Evolutionary conservation across 1,139 yeast genomes (phyloP).

Genomic region (Lodderomyces theae): DNA sequence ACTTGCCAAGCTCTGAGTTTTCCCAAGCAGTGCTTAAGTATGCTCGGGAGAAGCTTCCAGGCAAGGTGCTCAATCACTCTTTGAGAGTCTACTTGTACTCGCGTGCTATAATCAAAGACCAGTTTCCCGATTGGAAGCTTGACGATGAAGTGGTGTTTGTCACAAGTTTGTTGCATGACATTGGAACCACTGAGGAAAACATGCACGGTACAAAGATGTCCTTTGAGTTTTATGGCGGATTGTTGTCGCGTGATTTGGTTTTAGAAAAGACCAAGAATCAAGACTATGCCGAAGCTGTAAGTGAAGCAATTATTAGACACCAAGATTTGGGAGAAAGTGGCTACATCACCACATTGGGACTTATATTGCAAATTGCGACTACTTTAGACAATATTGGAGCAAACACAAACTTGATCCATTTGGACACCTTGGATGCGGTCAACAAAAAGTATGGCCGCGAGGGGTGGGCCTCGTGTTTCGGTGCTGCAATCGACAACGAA

Average conservation of each 20-base stretch:
- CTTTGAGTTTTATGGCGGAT: conserved; percentile 39
- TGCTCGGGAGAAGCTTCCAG: conserved; percentile 26
- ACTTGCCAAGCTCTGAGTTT: conserved; percentile 23
- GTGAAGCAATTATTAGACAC: conserved; percentile 39
- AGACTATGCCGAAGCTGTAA: conserved; percentile 38
- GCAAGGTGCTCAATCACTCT: conserved; percentile 30
- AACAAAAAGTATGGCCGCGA: conserved; percentile 28
- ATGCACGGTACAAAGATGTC: conserved; percentile 37
- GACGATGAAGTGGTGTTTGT: conserved; percentile 30
- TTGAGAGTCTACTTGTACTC: conserved; percentile 34
- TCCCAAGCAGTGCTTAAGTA: conserved; percentile 23
- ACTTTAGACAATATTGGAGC: conserved; percentile 39
- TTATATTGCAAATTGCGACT: conserved; percentile 35
- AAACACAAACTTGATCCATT: conserved; percentile 30
- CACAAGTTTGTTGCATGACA: conserved; percentile 37
- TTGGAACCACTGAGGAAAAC: conserved; percentile 35
- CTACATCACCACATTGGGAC: conserved; percentile 35
- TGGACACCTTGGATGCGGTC: conserved; percentile 28
- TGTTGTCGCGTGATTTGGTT: conserved; percentile 30
- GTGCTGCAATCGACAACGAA: conserved; percentile 34
- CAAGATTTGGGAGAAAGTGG: conserved; percentile 38
- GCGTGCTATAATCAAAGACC: conserved; percentile 34
- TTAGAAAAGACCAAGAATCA: conserved; percentile 22
- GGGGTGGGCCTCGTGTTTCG: conserved; percentile 37
- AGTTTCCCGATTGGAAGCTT: conserved; percentile 35